phyloP scores from a whole-genome alignment of 495 filamentous ascomycete species.

The Tuber brumale region DNA sequence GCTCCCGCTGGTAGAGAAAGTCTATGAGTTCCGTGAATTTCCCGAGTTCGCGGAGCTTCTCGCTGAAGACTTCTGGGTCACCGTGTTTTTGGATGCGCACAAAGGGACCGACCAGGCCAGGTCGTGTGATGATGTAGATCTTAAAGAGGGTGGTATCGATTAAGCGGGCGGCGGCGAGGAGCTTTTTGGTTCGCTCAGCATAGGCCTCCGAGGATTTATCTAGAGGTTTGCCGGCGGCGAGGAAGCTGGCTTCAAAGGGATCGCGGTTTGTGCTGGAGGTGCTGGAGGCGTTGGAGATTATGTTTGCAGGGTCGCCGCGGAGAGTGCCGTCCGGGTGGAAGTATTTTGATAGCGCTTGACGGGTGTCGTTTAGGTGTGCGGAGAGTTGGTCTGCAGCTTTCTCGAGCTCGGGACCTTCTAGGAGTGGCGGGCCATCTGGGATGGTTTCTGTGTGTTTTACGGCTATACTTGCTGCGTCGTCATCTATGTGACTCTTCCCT shows the following conservation, averaged over 20 bases:
- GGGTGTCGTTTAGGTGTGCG: constrained; percentile 75
- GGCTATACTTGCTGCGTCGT: constrained; percentile 33
- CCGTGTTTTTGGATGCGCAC: constrained; percentile 97
- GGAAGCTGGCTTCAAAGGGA: constrained; percentile 47
- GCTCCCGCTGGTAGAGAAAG: constrained; percentile 90
- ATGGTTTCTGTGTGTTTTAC: constrained; percentile 32
- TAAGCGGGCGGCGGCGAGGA: constrained; percentile 67
- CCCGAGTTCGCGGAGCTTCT: constrained; percentile 78
- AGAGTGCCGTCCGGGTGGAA: constrained; percentile 63
- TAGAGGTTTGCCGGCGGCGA: constrained; percentile 44
- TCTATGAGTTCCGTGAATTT: constrained; percentile 93
- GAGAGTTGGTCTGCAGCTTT: constrained; percentile 72
- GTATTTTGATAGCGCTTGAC: constrained; percentile 72
- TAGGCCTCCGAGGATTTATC: constrained; percentile 43
- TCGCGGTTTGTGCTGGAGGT: constrained; percentile 40
- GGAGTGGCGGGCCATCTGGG: constrained; percentile 24
- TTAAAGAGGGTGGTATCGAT: constrained; percentile 94
- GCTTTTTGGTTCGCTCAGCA: constrained; percentile 60
- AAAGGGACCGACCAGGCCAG: constrained; percentile 75
- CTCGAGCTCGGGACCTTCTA: constrained; percentile 72
- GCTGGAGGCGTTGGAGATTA: constrained; percentile 17
- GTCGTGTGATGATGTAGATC: constrained; percentile 82
- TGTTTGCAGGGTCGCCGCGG: constrained; percentile 18
- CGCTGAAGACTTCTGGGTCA: constrained; percentile 89
- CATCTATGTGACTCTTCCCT: constrained; percentile 21